phyloP scores from a whole-genome alignment of 164 flowering plant species.

The Magnolia officinalis region DNA sequence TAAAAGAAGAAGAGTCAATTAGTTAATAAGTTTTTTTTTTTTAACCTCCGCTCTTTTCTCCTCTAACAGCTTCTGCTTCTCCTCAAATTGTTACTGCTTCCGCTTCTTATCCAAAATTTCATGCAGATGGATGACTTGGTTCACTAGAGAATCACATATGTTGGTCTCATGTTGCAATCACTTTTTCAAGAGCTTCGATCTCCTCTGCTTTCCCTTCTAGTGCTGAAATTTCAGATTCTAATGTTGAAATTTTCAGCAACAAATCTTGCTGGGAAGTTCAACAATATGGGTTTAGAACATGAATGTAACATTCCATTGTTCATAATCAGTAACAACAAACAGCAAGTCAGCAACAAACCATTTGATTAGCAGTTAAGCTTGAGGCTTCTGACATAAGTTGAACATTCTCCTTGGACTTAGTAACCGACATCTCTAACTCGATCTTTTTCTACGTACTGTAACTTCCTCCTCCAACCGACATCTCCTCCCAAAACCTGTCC shows the following conservation, averaged over 20 bases:
- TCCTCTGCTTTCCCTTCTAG: conserved; percentile 50
- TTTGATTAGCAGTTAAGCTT: conserved; percentile 51
- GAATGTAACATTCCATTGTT: conserved; percentile 2
- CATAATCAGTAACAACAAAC: background rate
- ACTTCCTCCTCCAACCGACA: no score
- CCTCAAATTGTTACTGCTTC: conserved; percentile 38
- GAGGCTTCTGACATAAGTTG: conserved; percentile 40
- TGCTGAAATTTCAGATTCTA: conserved; percentile 57
- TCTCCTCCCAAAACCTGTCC: no score
- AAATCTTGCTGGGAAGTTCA: conserved; percentile 64
- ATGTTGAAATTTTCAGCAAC: conserved; percentile 38
- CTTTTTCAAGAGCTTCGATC: conserved; percentile 43
- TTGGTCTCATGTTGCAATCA: conserved; percentile 39
- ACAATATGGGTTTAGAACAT: conserved; percentile 17
- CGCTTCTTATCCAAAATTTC: conserved; percentile 58
- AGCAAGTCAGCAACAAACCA: conserved; percentile 41
- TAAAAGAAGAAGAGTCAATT: background rate
- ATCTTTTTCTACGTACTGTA: conserved; percentile 30
- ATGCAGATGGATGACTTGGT: conserved; percentile 46
- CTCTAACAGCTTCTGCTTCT: conserved; percentile 57
- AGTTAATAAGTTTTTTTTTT: background rate
- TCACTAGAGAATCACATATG: conserved; percentile 45
- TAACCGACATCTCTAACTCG: conserved; percentile 47
- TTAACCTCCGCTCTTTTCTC: conserved; percentile 62
- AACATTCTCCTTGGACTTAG: conserved; percentile 51